Evolutionary conservation across 768 basidiomycete genomes (phyloP), one percentile per base, ranked within the genome.

Genomic region (Mycena kentingensis): DNA sequence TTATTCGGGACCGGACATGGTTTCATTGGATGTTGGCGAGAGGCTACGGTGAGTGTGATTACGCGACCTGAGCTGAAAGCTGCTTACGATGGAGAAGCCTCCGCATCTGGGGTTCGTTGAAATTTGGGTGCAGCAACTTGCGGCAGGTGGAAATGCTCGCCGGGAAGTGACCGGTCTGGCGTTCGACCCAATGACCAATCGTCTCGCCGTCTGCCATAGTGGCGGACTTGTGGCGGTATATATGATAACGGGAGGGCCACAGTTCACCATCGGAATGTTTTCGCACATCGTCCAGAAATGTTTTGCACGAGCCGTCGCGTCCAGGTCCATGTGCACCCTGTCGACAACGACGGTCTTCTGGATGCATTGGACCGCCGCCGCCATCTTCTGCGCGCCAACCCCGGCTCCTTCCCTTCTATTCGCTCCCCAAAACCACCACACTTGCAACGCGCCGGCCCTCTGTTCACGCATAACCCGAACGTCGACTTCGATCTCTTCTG

Each of bases 21-120:
- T 19, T 46, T 31, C 8, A 5, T 52, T 13, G 37, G 46, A 5
- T 22, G 44, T n/a, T 52, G 51, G 51, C 34, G 36, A 25, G 27
- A 46, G 36, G 13, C 7, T 11, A 3, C 28, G 16, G 43, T 46
- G 37, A 52, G 43, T n/a, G 34, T 13, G 1, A 4, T 22, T 5
- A 13, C 2, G 28, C 24, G 31, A 12, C 21, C n/a, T n/a, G n/a
- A n/a, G 18, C n/a, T 15, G 26, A 21, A 32, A 16, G 32, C 7
- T n/a, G n/a, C n/a, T n/a, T n/a, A n/a, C n/a, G n/a, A n/a, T n/a
- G n/a, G n/a, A 25, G 5, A n/a, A n/a, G 25, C n/a, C 27, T 41
- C 27, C 21, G 28, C 4, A 15, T 22, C n/a, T 16, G 24, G 5
- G 28, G 26, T 25, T 52, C 46, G 36, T 3, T 29, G 3, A 44